phyloP scores from a whole-genome alignment of 345 rosid species.

The Anastatica hierochuntica region DNA sequence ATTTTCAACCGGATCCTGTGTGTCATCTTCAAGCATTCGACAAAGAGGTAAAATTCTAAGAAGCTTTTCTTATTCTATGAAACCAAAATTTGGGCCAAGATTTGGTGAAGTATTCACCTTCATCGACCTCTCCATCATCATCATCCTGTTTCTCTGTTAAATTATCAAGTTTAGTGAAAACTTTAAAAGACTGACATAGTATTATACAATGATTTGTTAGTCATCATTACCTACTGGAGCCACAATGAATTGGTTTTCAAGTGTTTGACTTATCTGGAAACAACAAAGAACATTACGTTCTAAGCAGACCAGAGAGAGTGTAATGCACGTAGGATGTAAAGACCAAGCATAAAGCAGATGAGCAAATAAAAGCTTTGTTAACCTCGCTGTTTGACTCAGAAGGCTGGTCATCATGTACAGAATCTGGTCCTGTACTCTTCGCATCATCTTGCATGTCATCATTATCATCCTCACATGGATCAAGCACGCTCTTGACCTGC shows the following conservation, averaged over 20 bases:
- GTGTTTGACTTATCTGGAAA: conserved; percentile 55
- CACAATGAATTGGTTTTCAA: conserved; percentile 47
- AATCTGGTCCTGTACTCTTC: conserved; percentile 56
- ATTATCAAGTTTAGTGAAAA: conserved; percentile 8
- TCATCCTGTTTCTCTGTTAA: conserved; percentile 55
- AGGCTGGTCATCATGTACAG: conserved; percentile 44
- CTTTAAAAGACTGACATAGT: background rate
- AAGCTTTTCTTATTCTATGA: background rate
- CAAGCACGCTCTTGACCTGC: conserved; percentile 96
- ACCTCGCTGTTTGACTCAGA: conserved; percentile 91
- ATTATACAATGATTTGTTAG: background rate
- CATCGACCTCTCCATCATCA: conserved; percentile 45
- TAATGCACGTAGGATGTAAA: background rate
- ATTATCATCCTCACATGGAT: conserved; percentile 91
- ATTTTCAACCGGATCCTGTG: conserved; percentile 80
- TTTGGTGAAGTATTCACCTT: conserved; percentile 36
- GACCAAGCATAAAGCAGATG: background rate
- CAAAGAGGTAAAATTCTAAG: conserved; percentile 6
- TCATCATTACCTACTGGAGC: conserved; percentile 56
- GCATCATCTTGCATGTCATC: conserved; percentile 61
- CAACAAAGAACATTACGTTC: conserved; percentile 6
- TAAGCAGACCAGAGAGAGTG: background rate
- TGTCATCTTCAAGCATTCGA: conserved; percentile 37
- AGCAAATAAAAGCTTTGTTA: conserved; percentile 5
- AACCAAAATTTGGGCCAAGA: background rate